Evolutionary conservation across 768 basidiomycete genomes (phyloP).

Genomic region (Russula sp.): DNA sequence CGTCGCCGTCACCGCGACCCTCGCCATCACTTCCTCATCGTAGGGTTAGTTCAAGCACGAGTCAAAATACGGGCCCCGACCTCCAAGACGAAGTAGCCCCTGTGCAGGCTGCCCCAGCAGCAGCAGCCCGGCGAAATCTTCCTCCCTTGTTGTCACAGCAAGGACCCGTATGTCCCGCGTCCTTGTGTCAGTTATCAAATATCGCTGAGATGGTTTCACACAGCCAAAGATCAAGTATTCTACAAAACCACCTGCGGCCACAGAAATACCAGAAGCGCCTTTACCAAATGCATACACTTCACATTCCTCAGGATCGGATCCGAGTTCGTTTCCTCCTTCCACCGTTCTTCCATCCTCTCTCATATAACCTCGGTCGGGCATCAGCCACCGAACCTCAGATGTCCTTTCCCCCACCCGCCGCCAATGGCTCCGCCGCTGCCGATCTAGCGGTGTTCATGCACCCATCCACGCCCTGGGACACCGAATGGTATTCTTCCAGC

Average conservation of each 20-base stretch:
- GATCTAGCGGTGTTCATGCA: slow-evolving; percentile 48
- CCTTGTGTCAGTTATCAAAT: not conserved
- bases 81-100: not conserved
- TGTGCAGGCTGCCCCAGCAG: not conserved
- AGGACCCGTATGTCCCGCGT: slow-evolving; percentile 14
- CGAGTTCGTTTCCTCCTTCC: not conserved
- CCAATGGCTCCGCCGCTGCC: slow-evolving; percentile 40
- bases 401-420: slow-evolving; percentile 38
- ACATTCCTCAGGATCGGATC: not conserved
- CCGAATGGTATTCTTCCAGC: slow-evolving; percentile 42
- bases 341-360: not conserved
- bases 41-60: not conserved
- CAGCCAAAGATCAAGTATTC: slow-evolving; percentile 27
- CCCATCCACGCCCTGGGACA: slow-evolving; percentile 43
- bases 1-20: not conserved
- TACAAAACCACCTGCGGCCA: slow-evolving; percentile 17
- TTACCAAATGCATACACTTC: not conserved
- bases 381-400: slow-evolving; percentile 31
- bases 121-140: slow-evolving; percentile 8
- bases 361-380: not conserved
- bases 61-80: not conserved
- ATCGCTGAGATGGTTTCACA: not conserved
- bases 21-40: slow-evolving; percentile 8
- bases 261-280: not conserved
- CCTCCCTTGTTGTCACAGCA: slow-evolving; percentile 12